Evolutionary conservation across 225 moss, liverwort and hornwort species (phyloP), one percentile per base, ranked within the genome.

Genomic region (Marchantia polymorpha): DNA sequence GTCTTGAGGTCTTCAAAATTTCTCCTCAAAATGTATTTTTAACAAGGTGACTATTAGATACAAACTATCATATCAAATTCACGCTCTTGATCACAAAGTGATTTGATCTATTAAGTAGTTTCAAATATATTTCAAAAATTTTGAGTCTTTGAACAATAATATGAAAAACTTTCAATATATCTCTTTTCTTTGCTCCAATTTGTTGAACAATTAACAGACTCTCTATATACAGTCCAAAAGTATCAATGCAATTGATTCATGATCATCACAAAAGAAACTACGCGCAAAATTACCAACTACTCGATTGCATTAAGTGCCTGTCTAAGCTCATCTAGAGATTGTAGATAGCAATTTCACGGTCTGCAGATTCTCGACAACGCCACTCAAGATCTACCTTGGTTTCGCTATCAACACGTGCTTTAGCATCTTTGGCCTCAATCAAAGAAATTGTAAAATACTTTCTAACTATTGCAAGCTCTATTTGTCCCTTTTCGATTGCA

Each of bases 1-100:
- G 89, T 99, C 85, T 99, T 95, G 85, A 99, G 86, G 84, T 92
- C 99, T 78, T 92, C 92, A 81, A 93, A 72, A 54, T 99, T 95
- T 50, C 87, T 82, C 80, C 89, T 90, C 72, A 90, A 87, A 79
- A 83, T 87, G 69, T 99, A 93, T 88, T 95, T 95, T 49, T 91
- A 90, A 83, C 80, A 89, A 69, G 95, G 95, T 72, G 93, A 93
- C 97, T 99, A 92, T 70, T 78, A 51, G n/a, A 51, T 14, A 39
- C 51, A 69, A 23, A 10, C 46, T 26, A 47, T 39, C 22, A 16
- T 25, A 25, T 22, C 55, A 64, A 12, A 12, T 46, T 78, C n/a
- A 20, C 14, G 65, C 19, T 46, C 2, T 47, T 16, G 58, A 75
- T 12, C 52, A 1, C 47, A 48, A 48, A 6, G 7, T 70, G 49